Base-by-base conservation (phyloP, 78 protist species). In the Pelomyxa schiedti region DNA sequence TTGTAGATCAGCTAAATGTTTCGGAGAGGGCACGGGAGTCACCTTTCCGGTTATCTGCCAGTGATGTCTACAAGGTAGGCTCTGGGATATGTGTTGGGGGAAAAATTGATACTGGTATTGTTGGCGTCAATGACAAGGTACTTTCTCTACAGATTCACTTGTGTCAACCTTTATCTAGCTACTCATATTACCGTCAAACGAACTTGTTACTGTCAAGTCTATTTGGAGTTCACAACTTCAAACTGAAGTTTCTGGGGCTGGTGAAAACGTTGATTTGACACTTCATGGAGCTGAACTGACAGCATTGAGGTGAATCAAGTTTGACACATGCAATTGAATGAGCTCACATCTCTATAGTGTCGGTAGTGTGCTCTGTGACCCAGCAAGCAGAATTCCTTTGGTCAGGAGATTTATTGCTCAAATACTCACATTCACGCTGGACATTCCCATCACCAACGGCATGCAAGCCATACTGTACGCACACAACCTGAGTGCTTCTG, bases 1-100 rank as follows among this genome's bases (percentile, higher is more conserved):
- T 16, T 58, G 5, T 29, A 6, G 88, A 85, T 42, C 1, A 9
- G 35, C 67, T 85, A 26, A 32, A 37, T 24, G 67, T 75, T 28
- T 77, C 78, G n/a, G 74, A n/a, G 32, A 77, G 94, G 1, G 52
- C 69, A 16, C 47, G 78, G 6, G 80, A 81, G 42, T 67, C 69
- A 39, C 93, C 94, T 32, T 75, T 93, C 52, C 87, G 94, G 76
- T 66, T 91, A 73, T 58, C 74, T 36, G 39, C 91, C 40, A 36
- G 80, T 26, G 97, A 93, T 35, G 72, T 88, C 16, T 90, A 85
- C 81, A 66, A 74, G 38, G 38, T 79, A 16, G 69, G 74, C 53
- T 88, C 86, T 3, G 70, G 75, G 0, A 81, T 82, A 9, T 2
- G 78, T 0, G 89, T 88, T 5, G 85, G 74, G 22, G 93, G 94